These are phyloP conservation scores for Acanthochlamys bracteata DNA, from an alignment of 106 monocot species.

Conservation along the genomic window DNA sequence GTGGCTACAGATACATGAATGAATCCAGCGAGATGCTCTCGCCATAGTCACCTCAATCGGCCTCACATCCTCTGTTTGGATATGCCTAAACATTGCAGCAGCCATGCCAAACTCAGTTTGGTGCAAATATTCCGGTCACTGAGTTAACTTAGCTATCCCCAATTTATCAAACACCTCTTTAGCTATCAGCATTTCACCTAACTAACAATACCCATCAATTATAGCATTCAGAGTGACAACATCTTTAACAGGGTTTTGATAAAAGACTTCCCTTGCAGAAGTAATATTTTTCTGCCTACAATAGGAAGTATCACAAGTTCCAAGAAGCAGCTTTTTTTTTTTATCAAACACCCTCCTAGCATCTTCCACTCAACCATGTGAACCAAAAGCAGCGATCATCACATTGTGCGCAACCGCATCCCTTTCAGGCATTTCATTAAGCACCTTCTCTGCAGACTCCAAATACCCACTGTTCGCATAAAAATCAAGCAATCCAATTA, in stretches of 20 bases:
- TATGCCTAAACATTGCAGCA: conserved; percentile 24
- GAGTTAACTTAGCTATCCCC: conserved; percentile 38
- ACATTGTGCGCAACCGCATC: conserved; percentile 9
- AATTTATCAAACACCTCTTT: conserved; percentile 30
- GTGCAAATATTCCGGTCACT: conserved; percentile 34
- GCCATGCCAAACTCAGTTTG: conserved; percentile 31
- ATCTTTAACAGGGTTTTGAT: conserved; percentile 34
- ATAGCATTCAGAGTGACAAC: conserved; percentile 54
- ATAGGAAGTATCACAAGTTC: conserved; percentile 37
- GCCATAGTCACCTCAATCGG: conserved; percentile 49
- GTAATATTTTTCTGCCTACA: conserved; percentile 29
- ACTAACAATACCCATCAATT: conserved; percentile 54
- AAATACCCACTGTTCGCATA: conserved; percentile 6
- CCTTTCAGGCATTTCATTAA: conserved; percentile 6
- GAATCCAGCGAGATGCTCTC: conserved; percentile 48
- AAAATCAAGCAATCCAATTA: conserved; percentile 7
- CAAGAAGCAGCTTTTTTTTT: conserved; percentile 3
- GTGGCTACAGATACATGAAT: conserved; percentile 29
- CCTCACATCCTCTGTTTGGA: conserved; percentile 34
- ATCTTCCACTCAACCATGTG: background rate
- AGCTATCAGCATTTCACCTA: conserved; percentile 26
- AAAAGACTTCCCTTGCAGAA: conserved; percentile 28
- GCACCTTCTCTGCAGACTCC: background rate
- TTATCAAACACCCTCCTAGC: conserved; percentile 1
- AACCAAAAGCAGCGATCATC: conserved; percentile 2